Percentiles rank a stretch among this genome's conserved stretches.
These are phyloP conservation scores for Dujonia santamariae DNA, from an alignment of 1,139 yeast species.

Conservation along the genomic window DNA sequence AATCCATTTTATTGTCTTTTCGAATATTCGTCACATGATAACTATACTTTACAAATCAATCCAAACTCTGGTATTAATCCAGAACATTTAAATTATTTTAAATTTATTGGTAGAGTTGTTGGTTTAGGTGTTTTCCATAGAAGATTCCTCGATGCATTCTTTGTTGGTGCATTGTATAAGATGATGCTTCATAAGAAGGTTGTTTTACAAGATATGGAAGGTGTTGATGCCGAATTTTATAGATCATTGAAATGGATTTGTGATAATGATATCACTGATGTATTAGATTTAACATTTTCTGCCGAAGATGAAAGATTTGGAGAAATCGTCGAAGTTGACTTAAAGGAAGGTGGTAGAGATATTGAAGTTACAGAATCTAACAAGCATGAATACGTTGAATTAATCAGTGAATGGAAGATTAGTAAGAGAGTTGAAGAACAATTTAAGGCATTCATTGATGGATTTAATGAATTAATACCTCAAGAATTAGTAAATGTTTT, in stretches of 20 bases:
- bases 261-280: conserved; percentile 83
- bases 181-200: conserved; percentile 97
- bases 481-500: conserved; percentile 94
- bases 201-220: conserved; percentile 95
- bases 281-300: conserved; percentile 84
- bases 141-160: conserved; percentile 95
- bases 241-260: conserved; percentile 93
- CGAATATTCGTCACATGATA: conserved; percentile 97
- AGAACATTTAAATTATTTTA: conserved; percentile 95
- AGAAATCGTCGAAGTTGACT: conserved; percentile 83
- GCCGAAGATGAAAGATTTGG: conserved; percentile 98
- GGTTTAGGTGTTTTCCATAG: conserved; percentile 98
- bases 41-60: conserved; percentile 94
- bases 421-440: conserved; percentile 91
- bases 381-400: conserved; percentile 92
- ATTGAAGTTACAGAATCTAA: conserved; percentile 92
- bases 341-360: conserved; percentile 83
- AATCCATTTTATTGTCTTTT: conserved; percentile 96
- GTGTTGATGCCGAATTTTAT: conserved; percentile 96
- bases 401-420: conserved; percentile 95
- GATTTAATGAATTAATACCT: conserved; percentile 95
- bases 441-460: conserved; percentile 93
- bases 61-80: conserved; percentile 98
- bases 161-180: conserved; percentile 95
- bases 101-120: conserved; percentile 96